Conservation (phyloP, 139 green algal species). For the Tetraselmis chui region DNA sequence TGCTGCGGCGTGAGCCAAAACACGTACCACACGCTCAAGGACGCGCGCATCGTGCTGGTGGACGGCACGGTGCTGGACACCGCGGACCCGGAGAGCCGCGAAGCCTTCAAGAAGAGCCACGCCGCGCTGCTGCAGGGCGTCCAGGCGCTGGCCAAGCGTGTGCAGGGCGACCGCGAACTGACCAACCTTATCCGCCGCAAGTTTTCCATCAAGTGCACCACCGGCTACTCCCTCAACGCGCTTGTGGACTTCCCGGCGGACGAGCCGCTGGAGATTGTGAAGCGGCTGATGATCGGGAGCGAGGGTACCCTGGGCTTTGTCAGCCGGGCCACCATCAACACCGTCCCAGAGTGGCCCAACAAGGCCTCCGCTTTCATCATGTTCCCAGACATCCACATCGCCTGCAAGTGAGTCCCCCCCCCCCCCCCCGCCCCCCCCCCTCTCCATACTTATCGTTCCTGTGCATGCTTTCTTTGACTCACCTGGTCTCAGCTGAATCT, state of each 20-base stretch:
- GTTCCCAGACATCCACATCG: constrained; percentile 80
- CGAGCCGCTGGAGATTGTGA: constrained; percentile 95
- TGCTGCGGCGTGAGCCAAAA: constrained; percentile 95
- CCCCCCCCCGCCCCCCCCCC: not conserved
- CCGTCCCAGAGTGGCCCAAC: constrained; percentile 22
- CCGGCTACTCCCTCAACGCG: constrained; percentile 85
- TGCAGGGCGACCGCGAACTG: constrained; percentile 81
- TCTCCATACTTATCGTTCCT: not conserved
- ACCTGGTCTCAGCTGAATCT: no score
- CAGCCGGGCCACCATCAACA: constrained; percentile 52
- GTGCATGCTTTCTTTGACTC: no score
- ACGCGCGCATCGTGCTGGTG: constrained; percentile 88
- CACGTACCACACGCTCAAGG: constrained; percentile 91
- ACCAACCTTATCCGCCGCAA: constrained; percentile 86
- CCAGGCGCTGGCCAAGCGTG: constrained; percentile 48
- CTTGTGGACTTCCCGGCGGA: constrained; percentile 87
- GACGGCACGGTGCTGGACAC: constrained; percentile 95
- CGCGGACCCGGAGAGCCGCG: constrained; percentile 54
- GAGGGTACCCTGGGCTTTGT: constrained; percentile 95
- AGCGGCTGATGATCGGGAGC: constrained; percentile 85
- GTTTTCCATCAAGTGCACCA: constrained; percentile 99
- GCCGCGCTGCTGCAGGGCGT: constrained; percentile 68
- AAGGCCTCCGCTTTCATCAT: constrained; percentile 81
- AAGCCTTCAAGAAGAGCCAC: constrained; percentile 72
- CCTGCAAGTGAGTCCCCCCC: constrained; percentile 45